Evolutionary conservation across 2,329 filamentous ascomycete genomes (phyloP).

Genomic region (Cercospora sp.): DNA sequence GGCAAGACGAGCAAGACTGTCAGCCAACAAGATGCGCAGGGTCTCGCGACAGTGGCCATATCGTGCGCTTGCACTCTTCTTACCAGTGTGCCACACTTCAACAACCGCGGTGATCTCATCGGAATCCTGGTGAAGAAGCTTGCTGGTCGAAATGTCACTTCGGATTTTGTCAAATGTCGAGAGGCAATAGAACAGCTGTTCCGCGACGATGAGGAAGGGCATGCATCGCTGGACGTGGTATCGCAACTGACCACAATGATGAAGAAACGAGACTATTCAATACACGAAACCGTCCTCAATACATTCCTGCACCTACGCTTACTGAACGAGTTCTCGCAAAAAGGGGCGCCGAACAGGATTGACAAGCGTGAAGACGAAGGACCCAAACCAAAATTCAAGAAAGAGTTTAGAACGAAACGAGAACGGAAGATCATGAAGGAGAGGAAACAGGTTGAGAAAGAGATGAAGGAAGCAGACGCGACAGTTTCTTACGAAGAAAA

Average conservation of each 20-base stretch:
- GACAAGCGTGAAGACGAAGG: conserved; percentile 58
- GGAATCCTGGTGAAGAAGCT: conserved; percentile 85
- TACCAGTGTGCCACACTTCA: conserved; percentile 88
- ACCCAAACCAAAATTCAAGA: conserved; percentile 70
- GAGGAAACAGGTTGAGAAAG: conserved; percentile 83
- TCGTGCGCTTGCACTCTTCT: conserved; percentile 82
- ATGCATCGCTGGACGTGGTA: conserved; percentile 82
- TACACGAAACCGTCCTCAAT: conserved; percentile 84
- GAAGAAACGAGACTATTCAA: conserved; percentile 77
- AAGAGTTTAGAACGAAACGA: conserved; percentile 85
- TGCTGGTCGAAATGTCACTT: conserved; percentile 68
- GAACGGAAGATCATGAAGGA: conserved; percentile 81
- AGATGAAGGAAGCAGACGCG: conserved; percentile 90
- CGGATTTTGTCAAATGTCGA: conserved; percentile 74
- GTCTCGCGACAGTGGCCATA: conserved; percentile 72
- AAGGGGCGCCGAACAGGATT: conserved; percentile 74
- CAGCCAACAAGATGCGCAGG: conserved; percentile 34
- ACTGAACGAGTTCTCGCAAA: conserved; percentile 81
- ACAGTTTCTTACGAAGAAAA: conserved; percentile 88
- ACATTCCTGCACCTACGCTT: conserved; percentile 87
- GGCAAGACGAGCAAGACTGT: conserved; percentile 53
- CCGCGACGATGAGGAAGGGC: conserved; percentile 82
- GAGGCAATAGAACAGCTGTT: conserved; percentile 81
- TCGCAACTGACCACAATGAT: conserved; percentile 90
- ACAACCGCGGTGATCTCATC: conserved; percentile 84